A percentile compares a stretch with the other conserved stretches of the same genome.
Evolutionary conservation across 352 stramenopile genomes (phyloP).

Genomic region (Globisporangium parvum): DNA sequence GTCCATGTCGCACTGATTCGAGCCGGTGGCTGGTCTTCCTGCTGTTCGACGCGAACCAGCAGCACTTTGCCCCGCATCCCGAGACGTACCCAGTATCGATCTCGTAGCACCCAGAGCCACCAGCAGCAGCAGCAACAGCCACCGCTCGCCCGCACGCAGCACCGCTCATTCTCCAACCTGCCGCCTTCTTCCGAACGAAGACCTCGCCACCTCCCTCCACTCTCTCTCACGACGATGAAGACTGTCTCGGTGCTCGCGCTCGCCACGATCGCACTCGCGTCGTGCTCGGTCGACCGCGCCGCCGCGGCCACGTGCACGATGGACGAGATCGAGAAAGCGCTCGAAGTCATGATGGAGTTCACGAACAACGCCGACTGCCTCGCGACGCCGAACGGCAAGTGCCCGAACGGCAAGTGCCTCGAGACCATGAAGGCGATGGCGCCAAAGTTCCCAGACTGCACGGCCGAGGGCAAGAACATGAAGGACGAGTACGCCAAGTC

Average conservation of each 20-base stretch:
- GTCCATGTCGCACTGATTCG: too few species aligned
- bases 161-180: too few species aligned
- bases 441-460: neutral
- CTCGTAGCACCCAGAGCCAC: too few species aligned
- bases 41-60: too few species aligned
- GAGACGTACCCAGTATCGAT: too few species aligned
- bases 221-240: neutral
- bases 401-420: slow-evolving; percentile 1
- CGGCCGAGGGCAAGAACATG: neutral
- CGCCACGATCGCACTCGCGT: neutral
- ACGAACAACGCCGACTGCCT: neutral
- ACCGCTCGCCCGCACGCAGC: too few species aligned
- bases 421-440: neutral
- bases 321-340: neutral
- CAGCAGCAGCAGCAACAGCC: too few species aligned
- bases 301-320: neutral
- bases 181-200: too few species aligned
- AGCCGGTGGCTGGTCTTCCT: too few species aligned
- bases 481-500: neutral
- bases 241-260: neutral
- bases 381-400: neutral
- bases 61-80: too few species aligned
- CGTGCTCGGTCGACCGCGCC: neutral
- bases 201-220: too few species aligned
- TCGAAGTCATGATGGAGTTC: neutral